Base-by-base conservation (phyloP, 306 rosid species). In the Arachis stenosperma region DNA sequence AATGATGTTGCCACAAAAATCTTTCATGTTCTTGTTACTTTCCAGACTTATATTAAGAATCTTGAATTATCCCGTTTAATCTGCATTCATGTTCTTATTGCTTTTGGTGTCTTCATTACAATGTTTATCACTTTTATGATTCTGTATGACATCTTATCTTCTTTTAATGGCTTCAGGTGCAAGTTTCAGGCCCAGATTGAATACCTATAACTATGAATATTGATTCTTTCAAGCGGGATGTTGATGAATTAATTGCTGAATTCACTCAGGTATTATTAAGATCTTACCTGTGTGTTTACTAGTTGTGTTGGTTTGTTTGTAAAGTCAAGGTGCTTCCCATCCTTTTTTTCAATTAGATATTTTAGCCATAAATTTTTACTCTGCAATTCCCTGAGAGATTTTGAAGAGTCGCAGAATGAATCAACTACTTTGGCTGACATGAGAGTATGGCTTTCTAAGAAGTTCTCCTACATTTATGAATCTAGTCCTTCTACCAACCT, bases 241-340 rank as follows among this genome's bases (percentile, higher is more conserved):
- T 93, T 40, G 96, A 90, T 67, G 94, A 86, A 39, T 96, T 93
- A 12, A 85, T 93, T 17, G 74, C 70, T 55, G 88, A 86, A 74
- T 93, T 86, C 61, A 9, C 87, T 51, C 70, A 79, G 90, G 96
- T 89, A 77, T 65, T 22, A 9, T 30, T 3, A 50, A 61, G 47
- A 54, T 43, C 15, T 44, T n/a, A 8, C 66, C 27, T 22, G 27
- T 53, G 41, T 48, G 79, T 66, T 79, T 46, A n/a, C 29, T 61
- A 54, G 30, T 71, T 73, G 11, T 33, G 27, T 44, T 17, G 52
- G 4, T 37, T 42, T 42, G 46, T 70, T 55, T 65, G 12, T 69
- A 2, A 50, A 42, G 5, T 42, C 46, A 42, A 5, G 46, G 7
- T 6, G 46, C 46, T 42, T 42, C 7, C 27, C 27, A 22, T 22